Conservation (phyloP, 1,139 yeast genomes). For the Hyphopichia fennica region DNA sequence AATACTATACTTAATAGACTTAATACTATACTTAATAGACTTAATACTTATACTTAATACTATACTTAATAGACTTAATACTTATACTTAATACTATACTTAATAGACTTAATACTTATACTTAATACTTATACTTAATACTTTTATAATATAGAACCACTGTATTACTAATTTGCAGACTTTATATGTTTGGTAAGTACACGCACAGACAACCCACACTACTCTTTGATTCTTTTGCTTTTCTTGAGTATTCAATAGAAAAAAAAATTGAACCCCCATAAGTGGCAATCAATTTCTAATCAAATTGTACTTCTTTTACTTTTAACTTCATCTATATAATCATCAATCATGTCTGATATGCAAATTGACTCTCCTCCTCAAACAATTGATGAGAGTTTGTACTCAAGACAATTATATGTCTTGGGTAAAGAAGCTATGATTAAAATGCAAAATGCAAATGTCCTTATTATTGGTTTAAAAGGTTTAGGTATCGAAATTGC, state of each 20-base stretch:
- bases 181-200: no score
- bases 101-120: no score
- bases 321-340: not conserved
- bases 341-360: slow-evolving; percentile 37
- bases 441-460: slow-evolving; percentile 91
- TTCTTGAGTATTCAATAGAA: not conserved
- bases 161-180: no score
- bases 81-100: no score
- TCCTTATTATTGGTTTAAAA: slow-evolving; percentile 79
- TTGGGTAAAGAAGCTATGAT: slow-evolving; percentile 97
- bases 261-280: not conserved
- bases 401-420: slow-evolving; percentile 94
- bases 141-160: no score
- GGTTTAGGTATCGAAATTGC: slow-evolving; percentile 97
- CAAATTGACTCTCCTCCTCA: slow-evolving; percentile 57
- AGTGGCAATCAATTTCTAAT: not conserved
- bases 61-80: no score
- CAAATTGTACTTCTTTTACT: not conserved
- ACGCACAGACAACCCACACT: no score
- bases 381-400: slow-evolving; percentile 83
- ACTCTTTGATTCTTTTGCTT: not conserved
- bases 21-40: no score
- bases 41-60: no score
- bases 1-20: no score
- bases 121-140: no score